Evolutionary conservation across 495 filamentous ascomycete species (phyloP), one percentile per base, ranked within the genome.

Genomic region (Aspergillus affinis): DNA sequence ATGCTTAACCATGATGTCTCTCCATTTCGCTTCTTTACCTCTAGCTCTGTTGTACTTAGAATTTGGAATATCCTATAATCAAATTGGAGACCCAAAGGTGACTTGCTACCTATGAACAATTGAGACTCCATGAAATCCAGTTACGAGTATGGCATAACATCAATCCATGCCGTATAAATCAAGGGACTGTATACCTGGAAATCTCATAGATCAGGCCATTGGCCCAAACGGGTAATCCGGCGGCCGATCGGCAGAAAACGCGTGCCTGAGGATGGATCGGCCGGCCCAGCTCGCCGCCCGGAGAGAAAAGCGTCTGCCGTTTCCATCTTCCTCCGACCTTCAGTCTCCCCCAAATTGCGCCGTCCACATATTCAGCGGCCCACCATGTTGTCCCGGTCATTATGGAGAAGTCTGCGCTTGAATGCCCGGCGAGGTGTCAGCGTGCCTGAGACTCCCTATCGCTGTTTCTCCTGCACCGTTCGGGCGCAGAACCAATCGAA

Each of bases 401-500:
- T 71, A 61, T 79, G 73, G 75, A 61, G 78, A 51, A 70, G 66
- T 45, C 48, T 78, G 65, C 68, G 71, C 59, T 59, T 67, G 45
- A 68, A 67, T 54, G 61, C 73, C 0, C 67, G 70, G 48, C 70
- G 67, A 57, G 69, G 68, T 55, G 56, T 66, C 7, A 61, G 61
- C 52, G 63, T 69, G 15, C 55, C 69, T 0, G 44, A 68, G 15
- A 67, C 69, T 27, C 73, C 76, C 44, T 81, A 81, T 65, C 75
- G 83, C 58, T 81, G 80, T 67, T 82, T 88, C 62, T 84, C 83
- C 48, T 83, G 79, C 71, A 77, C 84, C 21, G 60, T 65, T 48
- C 78, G 67, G 23, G 69, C 73, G 49, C 75, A 82, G 58, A 74
- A 80, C 23, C 76, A 76, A 58, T 66, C 58, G 48, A 66, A 62